phyloP scores from a whole-genome alignment of 495 filamentous ascomycete species.

The Penicillium samsonianum region DNA sequence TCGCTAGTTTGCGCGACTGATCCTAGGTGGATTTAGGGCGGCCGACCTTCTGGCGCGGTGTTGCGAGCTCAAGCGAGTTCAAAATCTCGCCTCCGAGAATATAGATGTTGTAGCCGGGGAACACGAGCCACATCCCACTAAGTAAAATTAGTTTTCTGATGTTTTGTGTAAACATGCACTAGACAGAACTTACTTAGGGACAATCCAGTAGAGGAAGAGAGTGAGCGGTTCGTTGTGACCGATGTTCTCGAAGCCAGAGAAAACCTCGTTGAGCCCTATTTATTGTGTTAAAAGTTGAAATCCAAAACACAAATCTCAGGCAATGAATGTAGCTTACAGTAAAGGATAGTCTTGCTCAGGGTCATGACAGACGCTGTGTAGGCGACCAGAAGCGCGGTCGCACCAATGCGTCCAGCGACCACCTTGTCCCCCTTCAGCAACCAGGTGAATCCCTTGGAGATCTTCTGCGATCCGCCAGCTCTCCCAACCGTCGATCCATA shows the following conservation, averaged over 20 bases:
- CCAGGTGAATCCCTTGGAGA: constrained; percentile 39
- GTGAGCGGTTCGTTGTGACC: constrained; percentile 66
- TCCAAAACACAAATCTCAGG: background rate
- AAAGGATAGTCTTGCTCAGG: constrained; percentile 82
- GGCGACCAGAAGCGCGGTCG: constrained; percentile 63
- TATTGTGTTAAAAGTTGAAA: constrained; percentile 11
- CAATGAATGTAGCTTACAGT: constrained; percentile 59
- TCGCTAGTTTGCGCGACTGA: background rate
- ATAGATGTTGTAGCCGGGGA: constrained; percentile 71
- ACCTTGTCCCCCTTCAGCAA: constrained; percentile 51
- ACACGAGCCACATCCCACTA: constrained; percentile 78
- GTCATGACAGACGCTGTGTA: constrained; percentile 78
- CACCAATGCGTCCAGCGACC: constrained; percentile 60
- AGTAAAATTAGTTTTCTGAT: constrained; percentile 14
- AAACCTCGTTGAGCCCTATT: constrained; percentile 74
- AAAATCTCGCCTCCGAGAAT: constrained; percentile 70
- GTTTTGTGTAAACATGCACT: background rate
- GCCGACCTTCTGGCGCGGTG: constrained; percentile 34
- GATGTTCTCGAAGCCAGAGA: constrained; percentile 74
- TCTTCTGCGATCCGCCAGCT: constrained; percentile 36
- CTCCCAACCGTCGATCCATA: constrained; percentile 42
- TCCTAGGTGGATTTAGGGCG: constrained; percentile 38
- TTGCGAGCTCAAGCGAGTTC: constrained; percentile 58
- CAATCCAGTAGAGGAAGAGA: constrained; percentile 69
- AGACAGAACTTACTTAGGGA: constrained; percentile 70